Evolutionary conservation across 2,329 filamentous ascomycete genomes (phyloP).

Genomic region (Lomentospora prolificans): DNA sequence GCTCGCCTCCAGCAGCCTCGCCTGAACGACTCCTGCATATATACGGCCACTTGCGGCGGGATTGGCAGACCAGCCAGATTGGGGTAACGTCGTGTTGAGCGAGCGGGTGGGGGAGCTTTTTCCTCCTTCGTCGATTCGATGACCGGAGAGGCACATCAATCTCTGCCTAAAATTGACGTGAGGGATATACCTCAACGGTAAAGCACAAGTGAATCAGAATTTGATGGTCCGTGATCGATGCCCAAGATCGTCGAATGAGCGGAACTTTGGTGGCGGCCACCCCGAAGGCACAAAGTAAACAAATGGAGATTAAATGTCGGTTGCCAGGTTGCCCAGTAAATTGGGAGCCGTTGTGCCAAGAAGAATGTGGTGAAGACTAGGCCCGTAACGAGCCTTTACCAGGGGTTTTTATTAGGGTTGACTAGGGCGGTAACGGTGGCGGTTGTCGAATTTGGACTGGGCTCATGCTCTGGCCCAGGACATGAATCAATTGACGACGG

Average conservation of each 20-base stretch:
- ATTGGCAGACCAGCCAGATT: neutral
- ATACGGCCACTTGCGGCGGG: constrained; percentile 3
- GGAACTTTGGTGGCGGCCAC: neutral
- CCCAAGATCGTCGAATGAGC: no score
- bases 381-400: neutral
- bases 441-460: neutral
- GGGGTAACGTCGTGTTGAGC: constrained; percentile 2
- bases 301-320: neutral
- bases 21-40: constrained; percentile 3
- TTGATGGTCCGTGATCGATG: no score
- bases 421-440: neutral
- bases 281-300: neutral
- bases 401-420: constrained; percentile 1
- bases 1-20: constrained; percentile 6
- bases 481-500: neutral
- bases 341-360: neutral
- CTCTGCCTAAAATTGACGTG: neutral
- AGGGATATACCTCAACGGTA: neutral
- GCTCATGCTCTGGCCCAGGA: neutral
- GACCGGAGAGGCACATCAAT: no score
- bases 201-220: neutral
- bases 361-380: neutral
- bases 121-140: no score
- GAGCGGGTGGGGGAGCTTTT: neutral
- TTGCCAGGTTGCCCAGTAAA: neutral